A percentile compares a stretch with the other conserved stretches of the same genome.
Conservation (phyloP, 371 early-diverging fungal species). For the Rhizomucor miehei region DNA sequence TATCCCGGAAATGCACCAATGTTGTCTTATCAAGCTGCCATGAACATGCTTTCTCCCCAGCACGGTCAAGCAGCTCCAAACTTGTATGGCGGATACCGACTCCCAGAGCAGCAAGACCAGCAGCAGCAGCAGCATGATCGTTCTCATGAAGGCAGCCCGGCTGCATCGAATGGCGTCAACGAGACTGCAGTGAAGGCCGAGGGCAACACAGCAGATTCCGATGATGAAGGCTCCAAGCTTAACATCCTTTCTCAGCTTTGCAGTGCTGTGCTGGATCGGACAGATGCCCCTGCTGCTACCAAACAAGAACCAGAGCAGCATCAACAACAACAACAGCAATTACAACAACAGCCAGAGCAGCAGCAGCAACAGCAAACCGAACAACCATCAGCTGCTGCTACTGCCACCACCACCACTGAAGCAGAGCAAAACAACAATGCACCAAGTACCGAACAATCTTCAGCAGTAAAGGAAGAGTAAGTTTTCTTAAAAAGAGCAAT, state of each 20-base stretch:
- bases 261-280: constrained; percentile 37
- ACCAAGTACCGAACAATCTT: no score
- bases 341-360: no score
- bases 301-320: constrained; percentile 8
- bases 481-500: no score
- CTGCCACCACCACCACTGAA: no score
- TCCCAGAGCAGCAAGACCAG: background rate
- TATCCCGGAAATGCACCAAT: constrained; percentile 25
- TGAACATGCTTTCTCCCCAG: constrained; percentile 32
- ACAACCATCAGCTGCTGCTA: no score
- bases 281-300: constrained; percentile 4
- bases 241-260: constrained; percentile 45
- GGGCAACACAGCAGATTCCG: constrained; percentile 25
- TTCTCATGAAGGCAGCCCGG: background rate
- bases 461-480: no score
- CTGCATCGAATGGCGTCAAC: constrained; percentile 7
- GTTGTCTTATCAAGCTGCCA: constrained; percentile 37
- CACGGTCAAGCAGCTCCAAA: constrained; percentile 23
- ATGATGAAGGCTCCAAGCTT: constrained; percentile 46
- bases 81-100: constrained; percentile 3
- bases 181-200: constrained; percentile 1
- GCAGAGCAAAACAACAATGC: no score
- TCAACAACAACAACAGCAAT: no score
- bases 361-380: no score
- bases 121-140: background rate